Percentiles rank a stretch among this genome's conserved stretches.
These are phyloP conservation scores for Seminavis robusta DNA, from an alignment of 108 stramenopile species.

Conservation along the genomic window DNA sequence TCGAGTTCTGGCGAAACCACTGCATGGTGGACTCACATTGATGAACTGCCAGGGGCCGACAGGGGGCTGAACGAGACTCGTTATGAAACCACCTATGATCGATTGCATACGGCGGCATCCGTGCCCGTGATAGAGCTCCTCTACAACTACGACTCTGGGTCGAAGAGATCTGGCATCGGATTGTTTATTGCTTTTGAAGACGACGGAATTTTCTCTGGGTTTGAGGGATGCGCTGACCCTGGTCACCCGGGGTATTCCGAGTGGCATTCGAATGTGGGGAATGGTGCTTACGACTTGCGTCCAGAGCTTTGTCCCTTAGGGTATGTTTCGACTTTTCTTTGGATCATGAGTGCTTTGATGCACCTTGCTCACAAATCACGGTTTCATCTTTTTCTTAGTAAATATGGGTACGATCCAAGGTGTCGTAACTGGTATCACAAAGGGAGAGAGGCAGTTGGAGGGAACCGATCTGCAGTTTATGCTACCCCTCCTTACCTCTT, in stretches of 20 bases:
- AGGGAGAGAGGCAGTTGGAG: not conserved
- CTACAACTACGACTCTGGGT: conserved; percentile 33
- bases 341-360: no score
- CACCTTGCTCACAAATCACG: no score
- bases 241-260: not conserved
- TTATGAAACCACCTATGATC: conserved; percentile 19
- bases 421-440: conserved; percentile 30
- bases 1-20: conserved; percentile 24
- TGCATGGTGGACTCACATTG: conserved; percentile 23
- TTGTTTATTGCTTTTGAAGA: conserved; percentile 18
- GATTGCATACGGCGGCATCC: conserved; percentile 6
- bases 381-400: no score
- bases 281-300: conserved; percentile 19
- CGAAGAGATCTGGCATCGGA: not conserved
- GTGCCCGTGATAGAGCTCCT: conserved; percentile 17
- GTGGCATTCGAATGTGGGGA: conserved; percentile 21
- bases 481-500: conserved; percentile 23
- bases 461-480: not conserved
- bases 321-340: no score
- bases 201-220: conserved; percentile 30
- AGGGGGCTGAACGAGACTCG: not conserved
- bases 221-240: conserved; percentile 18
- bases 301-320: conserved; percentile 45
- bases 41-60: conserved; percentile 18
- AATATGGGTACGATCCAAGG: conserved; percentile 44